Evolutionary conservation across 2,329 filamentous ascomycete species (phyloP).

Genomic region (Hypomyces rosellus): DNA sequence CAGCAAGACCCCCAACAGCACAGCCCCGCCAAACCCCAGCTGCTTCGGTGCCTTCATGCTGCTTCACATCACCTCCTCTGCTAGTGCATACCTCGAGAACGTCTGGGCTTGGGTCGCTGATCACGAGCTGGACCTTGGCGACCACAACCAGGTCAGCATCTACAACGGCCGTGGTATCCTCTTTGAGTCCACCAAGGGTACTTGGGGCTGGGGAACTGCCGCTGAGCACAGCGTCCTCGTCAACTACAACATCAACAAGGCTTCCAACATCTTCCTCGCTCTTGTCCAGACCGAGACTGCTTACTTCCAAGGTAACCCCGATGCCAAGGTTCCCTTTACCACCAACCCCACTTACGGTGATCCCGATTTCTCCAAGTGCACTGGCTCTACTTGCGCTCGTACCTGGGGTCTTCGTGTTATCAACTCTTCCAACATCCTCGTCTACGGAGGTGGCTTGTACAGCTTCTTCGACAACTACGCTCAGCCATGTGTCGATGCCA

Average conservation of each 20-base stretch:
- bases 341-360: constrained; percentile 54
- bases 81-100: constrained; percentile 78
- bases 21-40: constrained; percentile 53
- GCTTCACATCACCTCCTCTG: constrained; percentile 55
- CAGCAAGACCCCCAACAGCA: constrained; percentile 63
- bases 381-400: constrained; percentile 54
- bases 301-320: constrained; percentile 79
- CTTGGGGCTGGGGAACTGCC: constrained; percentile 77
- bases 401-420: constrained; percentile 70
- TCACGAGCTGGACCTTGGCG: constrained; percentile 73
- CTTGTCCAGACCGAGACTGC: constrained; percentile 87
- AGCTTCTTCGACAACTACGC: constrained; percentile 79
- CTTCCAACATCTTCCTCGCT: constrained; percentile 73
- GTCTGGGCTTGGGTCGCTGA: constrained; percentile 87
- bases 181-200: constrained; percentile 66
- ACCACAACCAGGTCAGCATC: constrained; percentile 74
- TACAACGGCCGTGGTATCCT: constrained; percentile 82
- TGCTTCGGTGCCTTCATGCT: constrained; percentile 72
- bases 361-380: constrained; percentile 62
- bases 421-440: constrained; percentile 58
- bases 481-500: constrained; percentile 59
- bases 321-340: constrained; percentile 59
- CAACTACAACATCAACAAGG: constrained; percentile 80
- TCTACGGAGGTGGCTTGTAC: constrained; percentile 72
- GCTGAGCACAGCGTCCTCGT: constrained; percentile 62